Evolutionary conservation across 2,329 filamentous ascomycete genomes (phyloP), one percentile per base, ranked within the genome.

Genomic region (Talaromyces albobiverticillius): DNA sequence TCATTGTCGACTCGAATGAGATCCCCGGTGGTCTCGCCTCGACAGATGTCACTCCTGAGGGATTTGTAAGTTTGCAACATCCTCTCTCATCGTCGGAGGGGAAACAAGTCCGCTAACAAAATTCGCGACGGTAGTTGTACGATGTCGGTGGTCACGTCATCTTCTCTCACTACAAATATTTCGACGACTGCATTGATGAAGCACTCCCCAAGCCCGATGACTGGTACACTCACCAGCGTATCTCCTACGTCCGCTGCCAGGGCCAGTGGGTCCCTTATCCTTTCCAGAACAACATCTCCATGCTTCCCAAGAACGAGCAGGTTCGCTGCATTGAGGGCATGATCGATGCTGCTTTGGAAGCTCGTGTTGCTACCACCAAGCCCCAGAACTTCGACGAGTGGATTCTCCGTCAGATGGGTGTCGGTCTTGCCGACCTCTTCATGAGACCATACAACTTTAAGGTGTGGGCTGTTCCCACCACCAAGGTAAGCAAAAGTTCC

Each of bases 371-470:
- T 68, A 93, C 85, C 78, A 90, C 85, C 62, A 97, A 97, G 82
- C 94, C 94, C 66, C 88, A 92, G 81, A 82, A 95, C 79, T 99
- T 99, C 67, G 94, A 99, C 70, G 91, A 99, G 80, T 97, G 92
- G 92, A 97, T 97, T 69, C 73, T 97, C 66, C 86, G 94, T 67
- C 95, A 88, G 80, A 92, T 88, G 78, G 94, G 94, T 67, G 79
- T 84, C 65, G 93, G 93, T 65, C 82, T 99, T 67, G 93, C 92
- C 62, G 86, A 99, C 73, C 82, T 93, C 65, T 99, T 99, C 84
- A 99, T 99, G 94, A 84, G 94, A 67, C 94, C 94, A 52, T 99
- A 99, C 83, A 99, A 99, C 85, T 99, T 87, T 86, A 99, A 99
- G 81, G 94, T 99, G 71, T 99, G 94, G 94, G 94, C 94, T 59